These are phyloP conservation scores for Candida sithepensis DNA, from an alignment of 805 yeast species.

Conservation along the genomic window DNA sequence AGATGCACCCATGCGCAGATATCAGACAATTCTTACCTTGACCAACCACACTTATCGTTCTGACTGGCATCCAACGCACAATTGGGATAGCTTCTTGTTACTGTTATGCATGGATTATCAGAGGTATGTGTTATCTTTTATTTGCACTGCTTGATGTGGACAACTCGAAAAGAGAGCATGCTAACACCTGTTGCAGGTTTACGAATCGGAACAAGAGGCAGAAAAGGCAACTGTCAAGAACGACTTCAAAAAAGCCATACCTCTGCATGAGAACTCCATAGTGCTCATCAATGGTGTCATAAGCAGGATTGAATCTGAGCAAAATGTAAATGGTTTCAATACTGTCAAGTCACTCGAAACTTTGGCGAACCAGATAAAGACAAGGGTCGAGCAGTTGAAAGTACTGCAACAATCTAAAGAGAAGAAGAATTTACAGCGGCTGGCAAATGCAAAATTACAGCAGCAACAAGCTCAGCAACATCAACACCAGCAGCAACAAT, in stretches of 20 bases:
- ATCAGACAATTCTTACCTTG: too few relatives aligned
- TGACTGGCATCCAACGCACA: too few relatives aligned
- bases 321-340: conserved; percentile 17
- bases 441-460: conserved; percentile 3
- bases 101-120: conserved; percentile 23
- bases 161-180: not conserved
- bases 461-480: too few relatives aligned
- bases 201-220: conserved; percentile 49
- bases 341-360: conserved; percentile 20
- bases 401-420: conserved; percentile 12
- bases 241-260: conserved; percentile 39
- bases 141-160: not conserved
- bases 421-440: conserved; percentile 8
- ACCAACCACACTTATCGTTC: too few relatives aligned
- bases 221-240: conserved; percentile 44
- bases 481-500: too few relatives aligned
- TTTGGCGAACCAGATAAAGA: conserved; percentile 20
- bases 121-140: conserved; percentile 22
- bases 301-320: conserved; percentile 8
- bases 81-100: too few relatives aligned
- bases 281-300: conserved; percentile 27
- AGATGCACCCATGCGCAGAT: too few relatives aligned
- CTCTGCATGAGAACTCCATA: conserved; percentile 36
- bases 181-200: conserved; percentile 34
- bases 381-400: conserved; percentile 22